A percentile compares a stretch with the other conserved stretches of the same genome.
Conservation (phyloP, 2,329 filamentous ascomycete genomes). For the Cryphonectria nitschkei region DNA sequence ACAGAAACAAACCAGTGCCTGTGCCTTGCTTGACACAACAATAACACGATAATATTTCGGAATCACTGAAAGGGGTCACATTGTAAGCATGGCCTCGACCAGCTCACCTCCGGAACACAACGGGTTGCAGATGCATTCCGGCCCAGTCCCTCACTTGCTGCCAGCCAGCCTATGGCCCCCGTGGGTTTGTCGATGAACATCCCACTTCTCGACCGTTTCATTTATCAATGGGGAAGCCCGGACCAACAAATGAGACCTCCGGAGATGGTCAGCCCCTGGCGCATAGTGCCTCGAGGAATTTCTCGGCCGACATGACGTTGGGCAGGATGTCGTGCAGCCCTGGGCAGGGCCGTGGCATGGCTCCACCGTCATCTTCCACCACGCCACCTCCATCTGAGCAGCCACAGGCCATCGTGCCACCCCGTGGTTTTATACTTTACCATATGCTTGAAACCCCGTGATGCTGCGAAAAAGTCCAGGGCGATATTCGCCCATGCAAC, state of each 20-base stretch:
- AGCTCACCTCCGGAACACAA: not conserved
- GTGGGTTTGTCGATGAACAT: slow-evolving; percentile 24
- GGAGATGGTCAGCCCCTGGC: slow-evolving; percentile 25
- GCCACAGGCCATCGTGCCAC: slow-evolving; percentile 24
- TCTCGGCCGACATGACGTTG: slow-evolving; percentile 7
- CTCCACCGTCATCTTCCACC: slow-evolving; percentile 23
- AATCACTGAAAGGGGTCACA: not conserved
- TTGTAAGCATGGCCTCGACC: not conserved
- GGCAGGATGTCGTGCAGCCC: slow-evolving; percentile 24
- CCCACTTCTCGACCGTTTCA: slow-evolving; percentile 27
- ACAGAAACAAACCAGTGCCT: not conserved
- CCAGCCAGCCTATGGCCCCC: not conserved
- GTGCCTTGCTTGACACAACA: not conserved
- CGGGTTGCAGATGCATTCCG: not conserved
- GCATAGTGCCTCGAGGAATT: not conserved
- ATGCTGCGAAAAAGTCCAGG: not conserved
- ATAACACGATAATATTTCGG: slow-evolving; percentile 8
- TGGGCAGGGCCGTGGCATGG: slow-evolving; percentile 17
- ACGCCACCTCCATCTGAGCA: slow-evolving; percentile 27
- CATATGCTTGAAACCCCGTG: slow-evolving; percentile 13
- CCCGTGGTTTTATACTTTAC: slow-evolving; percentile 9
- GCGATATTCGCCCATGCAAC: not conserved
- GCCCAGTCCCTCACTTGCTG: not conserved
- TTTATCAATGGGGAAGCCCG: slow-evolving; percentile 12
- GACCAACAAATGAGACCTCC: slow-evolving; percentile 20